These are phyloP conservation scores for Solanum sejunctum DNA, from an alignment of 257 asterid species.

Conservation along the genomic window DNA sequence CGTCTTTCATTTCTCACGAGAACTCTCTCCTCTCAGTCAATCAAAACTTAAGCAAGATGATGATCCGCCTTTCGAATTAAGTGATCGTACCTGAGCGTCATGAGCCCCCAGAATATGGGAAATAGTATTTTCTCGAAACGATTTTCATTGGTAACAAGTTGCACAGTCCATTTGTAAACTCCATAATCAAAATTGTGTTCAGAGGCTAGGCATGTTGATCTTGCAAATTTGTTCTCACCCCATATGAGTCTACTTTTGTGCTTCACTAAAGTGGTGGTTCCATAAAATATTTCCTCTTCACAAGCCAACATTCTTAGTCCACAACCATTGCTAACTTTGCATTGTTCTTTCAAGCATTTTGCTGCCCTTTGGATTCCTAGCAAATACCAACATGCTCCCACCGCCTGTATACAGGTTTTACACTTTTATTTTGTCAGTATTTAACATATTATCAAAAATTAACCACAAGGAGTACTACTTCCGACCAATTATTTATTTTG, in stretches of 20 bases:
- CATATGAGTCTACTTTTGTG: slow-evolving; percentile 38
- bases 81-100: slow-evolving; percentile 61
- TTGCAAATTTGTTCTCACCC: slow-evolving; percentile 48
- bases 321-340: slow-evolving; percentile 24
- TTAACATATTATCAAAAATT: no score
- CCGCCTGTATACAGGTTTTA: slow-evolving; percentile 28
- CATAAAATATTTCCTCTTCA: slow-evolving; percentile 41
- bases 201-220: slow-evolving; percentile 43
- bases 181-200: slow-evolving; percentile 61
- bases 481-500: no score
- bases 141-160: slow-evolving; percentile 60
- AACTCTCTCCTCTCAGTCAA: no score
- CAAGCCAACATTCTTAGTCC: slow-evolving; percentile 30
- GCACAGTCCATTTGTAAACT: slow-evolving; percentile 93
- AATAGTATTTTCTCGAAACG: slow-evolving; percentile 82
- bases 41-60: no score
- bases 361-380: slow-evolving; percentile 64
- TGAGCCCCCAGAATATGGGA: slow-evolving; percentile 97
- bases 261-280: slow-evolving; percentile 28
- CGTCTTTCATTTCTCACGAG: no score
- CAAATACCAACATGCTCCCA: slow-evolving; percentile 81
- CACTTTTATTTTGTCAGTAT: not conserved
- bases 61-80: no score
- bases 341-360: slow-evolving; percentile 44
- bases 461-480: not conserved